Evolutionary conservation across 495 filamentous ascomycete genomes (phyloP), one percentile per base, ranked within the genome.

Genomic region (Penicillium cinerascens): DNA sequence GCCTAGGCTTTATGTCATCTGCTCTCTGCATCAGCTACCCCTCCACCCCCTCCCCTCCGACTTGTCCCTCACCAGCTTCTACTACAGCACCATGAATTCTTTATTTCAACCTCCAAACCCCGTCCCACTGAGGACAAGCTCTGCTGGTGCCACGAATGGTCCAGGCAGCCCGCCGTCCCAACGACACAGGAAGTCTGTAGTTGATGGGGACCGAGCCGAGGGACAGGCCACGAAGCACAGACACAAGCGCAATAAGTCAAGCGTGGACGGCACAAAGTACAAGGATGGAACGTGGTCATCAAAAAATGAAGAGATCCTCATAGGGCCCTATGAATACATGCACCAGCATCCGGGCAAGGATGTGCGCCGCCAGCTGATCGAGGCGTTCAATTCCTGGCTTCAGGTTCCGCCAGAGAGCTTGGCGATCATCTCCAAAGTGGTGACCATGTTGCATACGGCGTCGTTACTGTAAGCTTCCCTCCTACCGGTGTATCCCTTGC

Each of bases 391-490:
- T 63, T 79, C 78, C 29, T 97, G 87, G 88, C 74, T 98, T 16
- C 78, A 88, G 58, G 92, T 97, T 6, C 95, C 95, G 0, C 59
- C 79, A 8, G 82, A 84, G 52, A 87, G 83, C 45, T 73, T 97
- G 55, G 82, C 78, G 44, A 80, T 95, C 25, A 96, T 98, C 61
- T 92, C 85, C 17, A 86, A 84, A 52, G 91, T 96, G 11, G 82
- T 97, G 21, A 85, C 84, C 42, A 96, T 96, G 91, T 79, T 98
- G 26, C 93, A 98, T 66, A 96, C 92, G 3, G 85, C 93, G 16
- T 96, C 90, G 2, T 77, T 98, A 33, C 79, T 98, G 72, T 87
- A 66, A 65, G 73, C 61, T 1, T 1, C 11, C 17, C 15, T 42
- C 22, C 22, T 22, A 48, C 11, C 41, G 22, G 3, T 40, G 37